Conservation (phyloP, 805 yeast genomes). For the Cyberlindnera americana region DNA sequence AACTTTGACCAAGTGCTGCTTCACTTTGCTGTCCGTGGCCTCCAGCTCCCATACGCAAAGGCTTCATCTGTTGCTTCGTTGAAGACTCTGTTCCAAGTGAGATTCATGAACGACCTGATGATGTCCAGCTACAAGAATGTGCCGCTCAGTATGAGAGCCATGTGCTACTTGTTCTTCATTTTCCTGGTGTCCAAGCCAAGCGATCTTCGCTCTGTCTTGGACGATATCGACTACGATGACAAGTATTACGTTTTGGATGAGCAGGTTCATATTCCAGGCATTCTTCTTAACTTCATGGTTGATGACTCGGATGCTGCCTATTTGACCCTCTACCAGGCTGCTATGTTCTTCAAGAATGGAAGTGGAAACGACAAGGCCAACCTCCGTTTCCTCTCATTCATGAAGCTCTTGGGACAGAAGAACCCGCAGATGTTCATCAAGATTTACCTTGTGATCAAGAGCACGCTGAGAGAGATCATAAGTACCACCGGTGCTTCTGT, state of each 20-base stretch:
- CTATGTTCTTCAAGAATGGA: conserved; percentile 30
- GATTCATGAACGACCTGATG: conserved; percentile 35
- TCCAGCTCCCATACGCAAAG: conserved; percentile 54
- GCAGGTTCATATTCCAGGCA: conserved; percentile 36
- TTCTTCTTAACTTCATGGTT: conserved; percentile 31
- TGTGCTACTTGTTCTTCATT: conserved; percentile 32
- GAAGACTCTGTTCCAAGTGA: conserved; percentile 38
- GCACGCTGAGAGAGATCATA: conserved; percentile 29
- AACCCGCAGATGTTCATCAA: conserved; percentile 33
- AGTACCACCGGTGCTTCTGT: conserved; percentile 13
- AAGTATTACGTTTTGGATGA: conserved; percentile 32
- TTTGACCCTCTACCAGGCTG: conserved; percentile 33
- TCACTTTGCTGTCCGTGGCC: conserved; percentile 50
- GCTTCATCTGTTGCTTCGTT: conserved; percentile 45
- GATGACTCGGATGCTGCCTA: conserved; percentile 30
- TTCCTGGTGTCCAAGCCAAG: conserved; percentile 36
- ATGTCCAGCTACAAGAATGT: conserved; percentile 7
- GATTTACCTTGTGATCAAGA: conserved; percentile 30
- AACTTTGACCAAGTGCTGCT: conserved; percentile 53
- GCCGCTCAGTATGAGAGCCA: conserved; percentile 8
- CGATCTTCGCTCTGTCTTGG: conserved; percentile 32
- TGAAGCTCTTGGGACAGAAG: conserved; percentile 30
- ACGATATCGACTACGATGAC: conserved; percentile 34
- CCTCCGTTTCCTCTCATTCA: conserved; percentile 31
- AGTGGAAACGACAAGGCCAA: conserved; percentile 35